Base-by-base conservation (phyloP, 108 stramenopile genomes). In the Chaetoceros tenuissimus region DNA sequence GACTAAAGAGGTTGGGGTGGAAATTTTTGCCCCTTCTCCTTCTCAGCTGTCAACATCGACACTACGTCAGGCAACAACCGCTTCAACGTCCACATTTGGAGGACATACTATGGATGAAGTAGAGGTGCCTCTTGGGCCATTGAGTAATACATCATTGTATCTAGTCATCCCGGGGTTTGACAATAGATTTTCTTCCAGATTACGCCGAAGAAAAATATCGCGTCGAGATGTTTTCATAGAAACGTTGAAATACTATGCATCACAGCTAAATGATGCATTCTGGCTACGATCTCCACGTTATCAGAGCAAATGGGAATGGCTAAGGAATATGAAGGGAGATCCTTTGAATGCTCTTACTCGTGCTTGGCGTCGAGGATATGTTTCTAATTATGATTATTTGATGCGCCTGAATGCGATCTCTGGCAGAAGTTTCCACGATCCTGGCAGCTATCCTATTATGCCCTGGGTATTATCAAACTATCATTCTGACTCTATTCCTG, bases 381-480 rank as follows among this genome's bases (percentile, higher is more conserved):
- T 85, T n/a, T 71, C 70, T 30, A 85, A 80, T 60, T 85, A 78
- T 43, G 80, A 79, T 31, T 85, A 82, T 57, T 59, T 85, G 19
- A 58, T 77, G 72, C 53, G 53, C 25, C 64, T 80, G 51, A 85
- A 85, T 66, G 65, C 69, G 0, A 28, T 78, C 26, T 79, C 82
- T 17, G 85, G 85, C 8, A 62, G 85, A 0, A 70, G 67, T 29
- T 69, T 71, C 57, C 66, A 77, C 50, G 79, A 81, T 60, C 65
- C 77, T 10, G 59, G 68, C 21, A 74, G 81, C 64, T 86, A 86
- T 51, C 85, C 85, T 16, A 76, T 86, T 27, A 73, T 86, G 25
- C 85, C 85, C 17, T 86, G 85, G 85, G 77, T 86, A 29, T 31
- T 86, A 3, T 31, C 59, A 2, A 78, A 86, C 55, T 86, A 79